Conservation (phyloP, 1,139 yeast genomes). For the Magnusiomyces sp. region DNA sequence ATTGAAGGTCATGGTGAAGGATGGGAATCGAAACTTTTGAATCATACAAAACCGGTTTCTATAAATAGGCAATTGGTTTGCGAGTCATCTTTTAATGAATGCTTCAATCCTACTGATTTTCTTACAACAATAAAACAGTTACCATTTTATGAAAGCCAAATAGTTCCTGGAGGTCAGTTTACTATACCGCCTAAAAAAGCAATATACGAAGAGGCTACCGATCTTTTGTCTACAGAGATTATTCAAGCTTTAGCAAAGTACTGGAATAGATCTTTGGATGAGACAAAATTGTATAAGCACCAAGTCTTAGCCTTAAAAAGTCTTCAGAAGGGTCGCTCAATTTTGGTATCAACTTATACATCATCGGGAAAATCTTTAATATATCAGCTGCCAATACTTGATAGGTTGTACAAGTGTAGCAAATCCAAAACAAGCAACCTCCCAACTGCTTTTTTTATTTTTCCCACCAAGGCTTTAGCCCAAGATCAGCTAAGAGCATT, state of each 20-base stretch:
- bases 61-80: background rate
- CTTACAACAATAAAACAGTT: background rate
- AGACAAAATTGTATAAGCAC: constrained; percentile 56
- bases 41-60: background rate
- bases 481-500: constrained; percentile 89
- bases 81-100: background rate
- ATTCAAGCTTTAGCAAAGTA: constrained; percentile 7
- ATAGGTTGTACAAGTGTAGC: constrained; percentile 32
- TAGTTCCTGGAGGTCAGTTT: background rate
- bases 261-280: constrained; percentile 31
- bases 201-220: background rate
- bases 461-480: constrained; percentile 95
- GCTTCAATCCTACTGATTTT: background rate
- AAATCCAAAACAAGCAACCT: constrained; percentile 26
- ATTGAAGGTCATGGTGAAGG: background rate
- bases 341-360: constrained; percentile 84
- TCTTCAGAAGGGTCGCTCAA: constrained; percentile 47
- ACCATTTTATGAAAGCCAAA: constrained; percentile 1
- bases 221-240: background rate
- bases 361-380: constrained; percentile 92
- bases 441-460: constrained; percentile 74
- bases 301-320: constrained; percentile 70
- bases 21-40: background rate
- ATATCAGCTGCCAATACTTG: constrained; percentile 77
- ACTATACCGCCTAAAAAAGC: background rate